These are phyloP conservation scores for Tuber microsphaerosporum DNA, from an alignment of 495 filamentous ascomycete species.

Conservation along the genomic window DNA sequence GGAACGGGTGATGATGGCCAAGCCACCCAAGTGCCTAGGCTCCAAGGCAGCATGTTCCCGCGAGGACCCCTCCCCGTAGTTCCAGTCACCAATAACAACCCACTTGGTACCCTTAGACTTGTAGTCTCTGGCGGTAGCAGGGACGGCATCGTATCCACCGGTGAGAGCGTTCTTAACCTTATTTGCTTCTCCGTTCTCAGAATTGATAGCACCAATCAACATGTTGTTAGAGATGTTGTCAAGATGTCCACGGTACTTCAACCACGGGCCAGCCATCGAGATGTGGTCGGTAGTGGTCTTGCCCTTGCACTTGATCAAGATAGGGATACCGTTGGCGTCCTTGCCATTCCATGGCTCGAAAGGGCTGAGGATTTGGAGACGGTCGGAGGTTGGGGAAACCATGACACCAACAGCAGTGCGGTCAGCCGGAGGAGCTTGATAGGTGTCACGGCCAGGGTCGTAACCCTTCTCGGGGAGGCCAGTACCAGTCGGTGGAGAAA, in stretches of 20 bases:
- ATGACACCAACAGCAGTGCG: conserved; percentile 64
- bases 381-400: conserved; percentile 84
- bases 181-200: conserved; percentile 94
- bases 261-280: conserved; percentile 97
- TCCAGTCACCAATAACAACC: conserved; percentile 99
- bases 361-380: conserved; percentile 82
- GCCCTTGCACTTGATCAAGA: conserved; percentile 94
- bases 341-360: conserved; percentile 92
- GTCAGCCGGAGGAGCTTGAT: conserved; percentile 88
- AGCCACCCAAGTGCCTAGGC: conserved; percentile 91
- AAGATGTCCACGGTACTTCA: conserved; percentile 99
- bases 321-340: conserved; percentile 78
- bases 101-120: conserved; percentile 92
- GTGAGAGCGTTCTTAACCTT: conserved; percentile 89
- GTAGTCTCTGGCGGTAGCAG: conserved; percentile 93
- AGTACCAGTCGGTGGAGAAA: conserved; percentile 69
- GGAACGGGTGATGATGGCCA: conserved; percentile 90
- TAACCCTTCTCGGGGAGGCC: conserved; percentile 77
- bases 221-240: conserved; percentile 99
- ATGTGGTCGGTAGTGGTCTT: conserved; percentile 99
- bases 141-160: conserved; percentile 77
- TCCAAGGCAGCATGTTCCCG: conserved; percentile 97
- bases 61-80: conserved; percentile 96
- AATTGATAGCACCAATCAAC: conserved; percentile 96
- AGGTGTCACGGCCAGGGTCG: conserved; percentile 90